Base-by-base conservation (phyloP, 371 early-diverging fungal genomes). In the Blakeslea trispora region DNA sequence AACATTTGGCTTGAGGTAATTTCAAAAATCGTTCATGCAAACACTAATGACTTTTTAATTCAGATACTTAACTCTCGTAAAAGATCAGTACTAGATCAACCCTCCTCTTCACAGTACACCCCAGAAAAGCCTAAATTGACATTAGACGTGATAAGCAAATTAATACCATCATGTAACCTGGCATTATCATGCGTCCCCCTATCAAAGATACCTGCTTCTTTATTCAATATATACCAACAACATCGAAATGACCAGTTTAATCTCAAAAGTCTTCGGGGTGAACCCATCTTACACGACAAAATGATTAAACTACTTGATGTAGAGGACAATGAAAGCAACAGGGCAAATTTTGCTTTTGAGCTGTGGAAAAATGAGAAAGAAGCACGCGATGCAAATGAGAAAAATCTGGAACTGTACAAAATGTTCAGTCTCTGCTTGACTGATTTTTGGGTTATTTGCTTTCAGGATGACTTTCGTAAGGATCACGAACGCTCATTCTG, bases 51-150 rank as follows among this genome's bases (percentile, higher is more conserved):
- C 31, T 48, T 19, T n/a, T n/a, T n/a, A 48, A 48, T 35, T 48
- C 48, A 48, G 48, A 48, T 48, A 34, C 48, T 48, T 48, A 35
- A 48, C 35, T 34, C 35, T 35, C 32, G 48, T 48, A 48, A 48
- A 48, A 48, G 31, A 46, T 46, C 46, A 46, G 46, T 28, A 46
- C 17, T 28, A 31, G 17, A 28, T 28, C 46, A 46, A 46, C 46
- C 46, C 28, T 46, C 46, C 46, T 28, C 46, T n/a, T 46, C 46
- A 31, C 46, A 46, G 28, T 46, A 46, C 46, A 46, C 46, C 15
- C 46, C 46, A 46, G 46, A 46, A 46, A 46, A 46, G 24, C 46
- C 46, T 31, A 46, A 46, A 46, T 31, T 46, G 46, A 46, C 46
- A 46, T 46, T 46, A 28, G 31, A 46, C 46, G 28, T 46, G 28